Evolutionary conservation across 2,329 filamentous ascomycete species (phyloP).

Genomic region (Fusarium sulawesiense): DNA sequence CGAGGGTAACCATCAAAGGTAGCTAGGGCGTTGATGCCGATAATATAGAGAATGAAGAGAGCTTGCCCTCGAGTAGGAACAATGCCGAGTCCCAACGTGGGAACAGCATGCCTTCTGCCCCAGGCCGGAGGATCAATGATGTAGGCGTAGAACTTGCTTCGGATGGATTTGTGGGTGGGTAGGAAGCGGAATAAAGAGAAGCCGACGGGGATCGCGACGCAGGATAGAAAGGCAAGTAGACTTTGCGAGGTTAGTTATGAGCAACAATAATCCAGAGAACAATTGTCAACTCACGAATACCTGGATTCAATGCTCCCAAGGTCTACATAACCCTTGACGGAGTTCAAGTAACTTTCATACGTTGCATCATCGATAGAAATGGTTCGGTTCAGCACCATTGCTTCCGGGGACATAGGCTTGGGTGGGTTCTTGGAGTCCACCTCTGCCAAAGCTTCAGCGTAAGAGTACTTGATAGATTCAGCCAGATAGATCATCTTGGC

Average conservation of each 20-base stretch:
- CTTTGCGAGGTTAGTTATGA: constrained; percentile 5
- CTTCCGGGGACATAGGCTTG: background rate
- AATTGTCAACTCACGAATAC: constrained; percentile 31
- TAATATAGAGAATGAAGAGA: constrained; percentile 56
- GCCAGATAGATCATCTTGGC: constrained; percentile 24
- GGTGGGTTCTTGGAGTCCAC: constrained; percentile 17
- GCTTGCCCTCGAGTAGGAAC: constrained; percentile 57
- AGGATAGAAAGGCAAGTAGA: constrained; percentile 37
- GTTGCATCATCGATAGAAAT: constrained; percentile 10
- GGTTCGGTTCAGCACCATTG: constrained; percentile 31
- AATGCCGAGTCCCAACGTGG: constrained; percentile 42
- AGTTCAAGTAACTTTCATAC: constrained; percentile 25
- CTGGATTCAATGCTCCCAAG: constrained; percentile 26
- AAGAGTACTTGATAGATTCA: constrained; percentile 18
- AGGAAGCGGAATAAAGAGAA: constrained; percentile 41
- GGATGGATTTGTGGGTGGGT: constrained; percentile 18
- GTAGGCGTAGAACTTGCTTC: constrained; percentile 43
- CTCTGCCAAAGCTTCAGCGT: constrained; percentile 24
- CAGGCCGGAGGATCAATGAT: constrained; percentile 46
- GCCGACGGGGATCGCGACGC: constrained; percentile 34
- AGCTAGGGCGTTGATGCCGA: constrained; percentile 53
- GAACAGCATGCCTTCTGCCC: constrained; percentile 42
- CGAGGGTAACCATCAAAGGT: constrained; percentile 46
- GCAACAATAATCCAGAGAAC: no score
- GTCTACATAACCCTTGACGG: constrained; percentile 3